Base-by-base conservation (phyloP, 768 basidiomycete genomes). In the Rhizopogon vesiculosus region DNA sequence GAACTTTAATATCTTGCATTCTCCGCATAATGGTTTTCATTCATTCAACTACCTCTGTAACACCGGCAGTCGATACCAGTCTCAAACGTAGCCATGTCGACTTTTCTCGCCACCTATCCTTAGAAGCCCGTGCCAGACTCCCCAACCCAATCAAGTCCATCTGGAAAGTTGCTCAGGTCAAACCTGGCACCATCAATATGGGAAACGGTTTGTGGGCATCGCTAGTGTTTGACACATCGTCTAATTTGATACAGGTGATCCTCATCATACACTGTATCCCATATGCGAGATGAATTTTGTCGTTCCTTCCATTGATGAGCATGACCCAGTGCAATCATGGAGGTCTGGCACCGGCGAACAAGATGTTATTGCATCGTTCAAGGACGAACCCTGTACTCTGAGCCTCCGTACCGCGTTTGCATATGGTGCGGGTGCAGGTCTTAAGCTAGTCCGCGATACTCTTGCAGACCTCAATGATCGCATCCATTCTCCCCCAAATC, bases 81-180 rank as follows among this genome's bases (percentile, higher is more conserved):
- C 56, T 56, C 10, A 71, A 71, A 50, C 62, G 61, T 51, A 65
- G 65, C 31, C 67, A 61, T 51, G 64, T 64, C 16, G 68, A 69
- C 45, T 54, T 71, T 3, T 63, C 64, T 8, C 72, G 71, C 19
- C 72, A 73, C 51, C 56, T 73, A 46, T 73, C 72, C 2, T 56
- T 60, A n/a, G 72, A 73, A 53, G 66, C 73, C 22, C 63, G 64
- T 29, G 62, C 64, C 1, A 61, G 73, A 38, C 67, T 68, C 4
- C 69, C 72, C 2, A 73, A 73, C 44, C 68, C 72, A 7, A 73
- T 73, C 58, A 73, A 73, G 54, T 44, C 72, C 25, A 72, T 73
- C 13, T 72, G 72, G 69, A 72, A 69, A 49, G 66, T 53, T 13
- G 66, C 72, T n/a, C 65, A 69, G 46, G 69, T 69, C 39, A 71